phyloP scores from a whole-genome alignment of 75 land plant species.

The Cryptomeria japonica region DNA sequence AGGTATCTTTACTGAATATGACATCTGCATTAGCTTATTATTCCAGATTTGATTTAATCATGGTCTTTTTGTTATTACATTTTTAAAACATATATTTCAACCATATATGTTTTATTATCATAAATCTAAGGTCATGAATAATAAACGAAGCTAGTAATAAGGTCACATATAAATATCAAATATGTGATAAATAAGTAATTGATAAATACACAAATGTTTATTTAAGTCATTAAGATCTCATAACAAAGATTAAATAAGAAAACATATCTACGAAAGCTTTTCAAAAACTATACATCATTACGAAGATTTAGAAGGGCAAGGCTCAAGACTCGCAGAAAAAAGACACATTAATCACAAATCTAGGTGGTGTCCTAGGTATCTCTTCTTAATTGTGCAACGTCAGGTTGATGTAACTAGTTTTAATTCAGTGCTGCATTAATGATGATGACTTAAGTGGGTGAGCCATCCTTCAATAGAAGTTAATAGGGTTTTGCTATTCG shows the following conservation, averaged over 20 bases:
- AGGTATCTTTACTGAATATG: constrained; percentile 27
- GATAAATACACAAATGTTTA: not conserved
- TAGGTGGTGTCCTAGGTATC: too few relatives aligned
- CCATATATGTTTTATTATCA: not conserved
- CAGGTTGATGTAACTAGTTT: too few relatives aligned
- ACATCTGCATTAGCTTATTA: not conserved
- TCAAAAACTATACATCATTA: not conserved
- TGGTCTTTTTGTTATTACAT: not conserved
- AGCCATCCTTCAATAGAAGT: too few relatives aligned
- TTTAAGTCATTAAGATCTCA: not conserved
- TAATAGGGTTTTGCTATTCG: too few relatives aligned
- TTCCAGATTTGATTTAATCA: not conserved
- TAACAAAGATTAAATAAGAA: not conserved
- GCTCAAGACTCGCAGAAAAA: too few relatives aligned
- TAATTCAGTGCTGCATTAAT: too few relatives aligned
- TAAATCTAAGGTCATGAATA: not conserved
- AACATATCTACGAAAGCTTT: not conserved
- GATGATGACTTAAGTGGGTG: too few relatives aligned
- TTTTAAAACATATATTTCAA: not conserved
- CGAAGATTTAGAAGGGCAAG: not conserved
- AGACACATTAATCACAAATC: too few relatives aligned
- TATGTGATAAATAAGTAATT: not conserved
- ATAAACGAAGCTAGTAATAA: not conserved
- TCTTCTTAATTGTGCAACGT: too few relatives aligned
- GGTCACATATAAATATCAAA: not conserved